Percentiles rank a stretch among this genome's conserved stretches.
Evolutionary conservation across 305 asterid species (phyloP).

Genomic region (Fraxinus dipetala): DNA sequence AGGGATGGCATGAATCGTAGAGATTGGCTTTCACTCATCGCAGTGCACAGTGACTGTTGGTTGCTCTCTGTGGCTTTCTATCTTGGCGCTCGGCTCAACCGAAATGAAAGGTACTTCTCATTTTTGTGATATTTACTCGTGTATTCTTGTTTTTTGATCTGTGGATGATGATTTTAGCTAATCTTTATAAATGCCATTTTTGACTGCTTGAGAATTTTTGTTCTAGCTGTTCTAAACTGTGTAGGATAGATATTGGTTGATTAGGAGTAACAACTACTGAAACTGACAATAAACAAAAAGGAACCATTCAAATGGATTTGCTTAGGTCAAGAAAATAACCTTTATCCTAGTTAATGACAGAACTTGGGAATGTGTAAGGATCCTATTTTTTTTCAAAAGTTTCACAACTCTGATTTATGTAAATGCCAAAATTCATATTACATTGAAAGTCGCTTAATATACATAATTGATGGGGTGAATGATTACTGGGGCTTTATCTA

Average conservation of each 20-base stretch:
- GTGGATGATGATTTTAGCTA: constrained; percentile 8
- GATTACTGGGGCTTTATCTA: background rate
- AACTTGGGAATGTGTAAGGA: background rate
- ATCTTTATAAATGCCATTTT: background rate
- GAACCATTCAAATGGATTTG: background rate
- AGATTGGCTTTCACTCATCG: constrained; percentile 19
- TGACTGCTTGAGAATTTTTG: background rate
- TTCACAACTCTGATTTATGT: background rate
- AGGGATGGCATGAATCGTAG: constrained; percentile 20
- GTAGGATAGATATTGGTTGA: background rate
- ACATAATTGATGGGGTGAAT: background rate
- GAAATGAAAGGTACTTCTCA: constrained; percentile 12
- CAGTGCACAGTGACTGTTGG: constrained; percentile 23
- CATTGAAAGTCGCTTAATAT: background rate
- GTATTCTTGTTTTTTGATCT: background rate
- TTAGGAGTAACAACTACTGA: background rate
- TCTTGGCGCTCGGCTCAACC: constrained; percentile 18
- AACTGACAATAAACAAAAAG: background rate
- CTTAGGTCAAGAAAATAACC: background rate
- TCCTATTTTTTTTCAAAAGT: background rate
- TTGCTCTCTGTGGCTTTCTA: constrained; percentile 18
- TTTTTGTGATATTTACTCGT: background rate
- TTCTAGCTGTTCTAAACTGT: background rate
- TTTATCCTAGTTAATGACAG: background rate
- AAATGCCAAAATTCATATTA: background rate